Base-by-base conservation (phyloP, 1,139 yeast genomes). In the Candida tunisiensis region DNA sequence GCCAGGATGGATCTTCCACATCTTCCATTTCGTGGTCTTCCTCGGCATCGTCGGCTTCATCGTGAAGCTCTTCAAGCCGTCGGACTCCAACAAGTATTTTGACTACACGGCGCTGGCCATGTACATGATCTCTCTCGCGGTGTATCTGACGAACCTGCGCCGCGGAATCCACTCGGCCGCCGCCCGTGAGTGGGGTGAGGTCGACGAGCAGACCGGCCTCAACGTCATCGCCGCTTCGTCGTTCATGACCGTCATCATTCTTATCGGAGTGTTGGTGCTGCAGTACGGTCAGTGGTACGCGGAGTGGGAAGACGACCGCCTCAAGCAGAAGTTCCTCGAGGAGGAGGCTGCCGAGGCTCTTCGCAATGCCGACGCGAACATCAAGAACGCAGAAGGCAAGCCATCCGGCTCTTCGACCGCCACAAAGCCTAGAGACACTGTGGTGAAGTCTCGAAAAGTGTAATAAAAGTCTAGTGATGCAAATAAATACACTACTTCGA, bases 261-360 rank as follows among this genome's bases (percentile, higher is more conserved):
- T 85, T 31, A 45, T 70, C 16, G 96, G 95, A 35, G 80, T 83
- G 13, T 55, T 83, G 31, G 64, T 79, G 9, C 63, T 88, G 39
- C 96, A 88, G 58, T 72, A 67, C 28, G 96, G 96, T 15, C 68
- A 88, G 47, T 82, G 79, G 65, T 85, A 78, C 55, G 93, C 94
- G 26, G 75, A 72, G 42, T 44, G 47, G 25, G 55, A 52, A 29
- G 51, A 20, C n/a, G 22, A 20, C 14, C 13, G 22, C 3, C 13
- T 20, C 9, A 14, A 13, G 4, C 14, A 13, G n/a, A 14, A 20
- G 4, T 20, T 20, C 14, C 11, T 10, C 14, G 15, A 7, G n/a
- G 11, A 20, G 15, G 22, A 20, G 8, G 22, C 21, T 6, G 22
- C 22, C 13, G 11, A 20, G 22, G 13, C 22, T n/a, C 7, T 14